Conservation (phyloP, 2,329 filamentous ascomycete species). For the Hansfordia pulvinata region DNA sequence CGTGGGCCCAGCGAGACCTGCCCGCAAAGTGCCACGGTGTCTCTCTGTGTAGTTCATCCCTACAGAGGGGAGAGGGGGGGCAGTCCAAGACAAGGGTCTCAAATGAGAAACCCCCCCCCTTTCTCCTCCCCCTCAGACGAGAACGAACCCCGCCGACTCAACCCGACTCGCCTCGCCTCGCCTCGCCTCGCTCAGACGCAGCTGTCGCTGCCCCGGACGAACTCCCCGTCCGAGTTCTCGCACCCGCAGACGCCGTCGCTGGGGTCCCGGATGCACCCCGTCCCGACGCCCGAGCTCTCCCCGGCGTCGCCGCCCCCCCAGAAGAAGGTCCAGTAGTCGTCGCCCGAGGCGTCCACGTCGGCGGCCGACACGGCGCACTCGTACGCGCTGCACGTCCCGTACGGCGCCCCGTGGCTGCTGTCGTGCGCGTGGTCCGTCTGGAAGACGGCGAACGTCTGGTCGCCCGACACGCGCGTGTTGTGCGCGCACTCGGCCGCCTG, state of each 20-base stretch:
- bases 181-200: no score
- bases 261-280: slow-evolving; percentile 23
- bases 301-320: slow-evolving; percentile 21
- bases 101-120: no score
- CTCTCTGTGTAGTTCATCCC: no score
- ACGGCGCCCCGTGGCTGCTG: slow-evolving; percentile 25
- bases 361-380: slow-evolving; percentile 20
- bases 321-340: slow-evolving; percentile 27
- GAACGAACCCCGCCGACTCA: no score
- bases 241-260: slow-evolving; percentile 23
- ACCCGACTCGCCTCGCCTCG: no score
- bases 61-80: no score
- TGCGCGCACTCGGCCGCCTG: slow-evolving; percentile 23
- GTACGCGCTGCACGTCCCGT: slow-evolving; percentile 30
- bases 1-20: no score
- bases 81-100: no score
- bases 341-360: slow-evolving; percentile 14
- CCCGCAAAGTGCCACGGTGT: no score
- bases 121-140: no score
- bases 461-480: slow-evolving; percentile 19
- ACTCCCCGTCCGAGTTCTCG: slow-evolving; percentile 23
- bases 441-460: slow-evolving; percentile 23
- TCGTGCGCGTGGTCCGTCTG: slow-evolving; percentile 29
- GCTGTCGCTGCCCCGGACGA: slow-evolving; percentile 17
- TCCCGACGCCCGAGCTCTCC: slow-evolving; percentile 14